Percentiles rank a stretch among this genome's conserved stretches.
Evolutionary conservation across 1,139 yeast genomes (phyloP).

Genomic region (Lodderomyces jiufengensis): DNA sequence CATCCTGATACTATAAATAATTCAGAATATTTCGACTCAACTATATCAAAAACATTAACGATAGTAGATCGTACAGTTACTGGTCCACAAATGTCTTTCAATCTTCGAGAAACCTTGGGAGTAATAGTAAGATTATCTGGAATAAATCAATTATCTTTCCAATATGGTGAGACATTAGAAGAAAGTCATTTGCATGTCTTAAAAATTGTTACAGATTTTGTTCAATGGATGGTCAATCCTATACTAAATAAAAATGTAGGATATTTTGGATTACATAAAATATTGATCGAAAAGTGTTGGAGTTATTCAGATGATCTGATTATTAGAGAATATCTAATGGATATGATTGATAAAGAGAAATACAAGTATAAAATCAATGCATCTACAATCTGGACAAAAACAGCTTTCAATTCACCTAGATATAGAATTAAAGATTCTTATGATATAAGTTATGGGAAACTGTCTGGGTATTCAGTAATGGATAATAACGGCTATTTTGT

Average conservation of each 20-base stretch:
- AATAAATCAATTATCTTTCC: constrained; percentile 17
- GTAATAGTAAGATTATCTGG: constrained; percentile 13
- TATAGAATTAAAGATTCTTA: constrained; percentile 19
- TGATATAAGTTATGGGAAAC: constrained; percentile 8
- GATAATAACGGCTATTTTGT: constrained; percentile 9
- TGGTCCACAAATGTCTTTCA: constrained; percentile 15
- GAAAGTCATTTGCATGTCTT: constrained; percentile 27
- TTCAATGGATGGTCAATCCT: constrained; percentile 12
- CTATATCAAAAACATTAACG: constrained; percentile 6
- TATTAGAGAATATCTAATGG: constrained; percentile 18
- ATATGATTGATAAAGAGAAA: constrained; percentile 1
- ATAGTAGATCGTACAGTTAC: constrained; percentile 20
- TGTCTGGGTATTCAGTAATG: constrained; percentile 6
- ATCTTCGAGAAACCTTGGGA: constrained; percentile 13
- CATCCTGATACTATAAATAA: constrained; percentile 5
- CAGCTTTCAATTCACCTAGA: constrained; percentile 24
- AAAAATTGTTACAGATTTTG: constrained; percentile 20
- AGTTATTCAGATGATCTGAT: constrained; percentile 28
- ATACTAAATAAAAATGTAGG: background rate
- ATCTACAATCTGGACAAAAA: constrained; percentile 16
- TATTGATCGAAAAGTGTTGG: constrained; percentile 31
- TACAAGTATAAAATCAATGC: background rate
- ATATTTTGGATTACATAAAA: constrained; percentile 8
- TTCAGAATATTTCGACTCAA: no score
- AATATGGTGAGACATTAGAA: constrained; percentile 30